Evolutionary conservation across 2,329 filamentous ascomycete species (phyloP).

Genomic region (Reticulascus tulasneorum): DNA sequence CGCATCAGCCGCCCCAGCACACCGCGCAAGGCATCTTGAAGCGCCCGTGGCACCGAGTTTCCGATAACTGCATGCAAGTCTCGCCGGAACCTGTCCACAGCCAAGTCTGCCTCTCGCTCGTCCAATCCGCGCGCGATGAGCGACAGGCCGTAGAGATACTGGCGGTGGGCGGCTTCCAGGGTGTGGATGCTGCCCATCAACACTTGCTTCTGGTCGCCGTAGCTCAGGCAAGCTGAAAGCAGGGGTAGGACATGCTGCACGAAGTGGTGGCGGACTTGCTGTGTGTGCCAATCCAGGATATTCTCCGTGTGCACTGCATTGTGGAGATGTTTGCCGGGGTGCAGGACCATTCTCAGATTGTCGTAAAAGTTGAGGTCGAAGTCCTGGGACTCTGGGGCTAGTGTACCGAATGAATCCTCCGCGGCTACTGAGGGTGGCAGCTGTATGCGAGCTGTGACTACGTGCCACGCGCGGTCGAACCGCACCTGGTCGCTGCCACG

Average conservation of each 20-base stretch:
- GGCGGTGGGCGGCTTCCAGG: constrained; percentile 55
- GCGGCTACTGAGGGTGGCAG: constrained; percentile 52
- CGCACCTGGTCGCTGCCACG: constrained; percentile 47
- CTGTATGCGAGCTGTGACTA: constrained; percentile 53
- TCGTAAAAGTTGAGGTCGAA: constrained; percentile 43
- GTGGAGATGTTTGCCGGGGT: constrained; percentile 42
- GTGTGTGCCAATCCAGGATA: constrained; percentile 56
- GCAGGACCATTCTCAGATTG: constrained; percentile 50
- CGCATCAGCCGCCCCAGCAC: constrained; percentile 51
- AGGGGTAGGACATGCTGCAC: constrained; percentile 55
- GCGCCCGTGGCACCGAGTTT: constrained; percentile 53
- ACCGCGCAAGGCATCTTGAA: constrained; percentile 50
- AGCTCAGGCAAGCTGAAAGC: constrained; percentile 42
- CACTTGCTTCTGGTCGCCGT: constrained; percentile 40
- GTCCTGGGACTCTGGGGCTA: constrained; percentile 39
- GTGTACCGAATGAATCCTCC: constrained; percentile 50
- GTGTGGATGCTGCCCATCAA: constrained; percentile 51
- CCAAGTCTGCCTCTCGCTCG: constrained; percentile 29
- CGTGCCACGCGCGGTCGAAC: constrained; percentile 61
- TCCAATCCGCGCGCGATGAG: constrained; percentile 47
- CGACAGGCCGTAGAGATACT: constrained; percentile 52
- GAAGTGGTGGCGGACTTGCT: constrained; percentile 59
- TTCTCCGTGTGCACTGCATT: constrained; percentile 50
- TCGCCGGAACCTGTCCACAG: constrained; percentile 48
- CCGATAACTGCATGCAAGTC: constrained; percentile 63